Percentiles rank a stretch among this genome's conserved stretches.
phyloP scores from a whole-genome alignment of 2,329 filamentous ascomycete genomes.

The Didymella keratinophila region DNA sequence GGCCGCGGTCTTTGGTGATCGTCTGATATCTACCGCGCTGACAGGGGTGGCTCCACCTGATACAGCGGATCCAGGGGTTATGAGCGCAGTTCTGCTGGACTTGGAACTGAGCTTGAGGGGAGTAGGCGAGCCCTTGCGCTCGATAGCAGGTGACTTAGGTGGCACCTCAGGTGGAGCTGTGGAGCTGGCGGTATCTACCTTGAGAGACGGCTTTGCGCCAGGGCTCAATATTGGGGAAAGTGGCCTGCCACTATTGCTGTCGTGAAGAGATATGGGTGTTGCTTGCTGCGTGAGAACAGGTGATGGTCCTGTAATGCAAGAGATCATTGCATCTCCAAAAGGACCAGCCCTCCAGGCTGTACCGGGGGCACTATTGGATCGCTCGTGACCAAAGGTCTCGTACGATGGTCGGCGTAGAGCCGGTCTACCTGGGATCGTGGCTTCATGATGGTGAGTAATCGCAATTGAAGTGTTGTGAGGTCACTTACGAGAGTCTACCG shows the following conservation, averaged over 20 bases:
- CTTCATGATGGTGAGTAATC: slow-evolving; percentile 33
- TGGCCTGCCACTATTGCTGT: slow-evolving; percentile 27
- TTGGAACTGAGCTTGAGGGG: slow-evolving; percentile 44
- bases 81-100: slow-evolving; percentile 43
- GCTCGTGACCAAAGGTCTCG: slow-evolving; percentile 48
- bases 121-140: slow-evolving; percentile 46
- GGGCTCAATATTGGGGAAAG: slow-evolving; percentile 48
- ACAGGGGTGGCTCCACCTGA: slow-evolving; percentile 37
- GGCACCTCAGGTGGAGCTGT: slow-evolving; percentile 48
- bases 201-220: slow-evolving; percentile 40
- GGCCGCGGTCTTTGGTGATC: slow-evolving; percentile 42
- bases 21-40: slow-evolving; percentile 40
- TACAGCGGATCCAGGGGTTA: slow-evolving; percentile 39
- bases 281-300: slow-evolving; percentile 30
- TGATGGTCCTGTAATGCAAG: slow-evolving; percentile 50
- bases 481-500: slow-evolving; percentile 53
- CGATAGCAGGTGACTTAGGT: slow-evolving; percentile 47
- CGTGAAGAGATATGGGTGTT: slow-evolving; percentile 24
- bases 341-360: slow-evolving; percentile 50
- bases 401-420: slow-evolving; percentile 48
- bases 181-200: slow-evolving; percentile 40
- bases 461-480: background rate
- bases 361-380: slow-evolving; percentile 51
- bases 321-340: slow-evolving; percentile 52
- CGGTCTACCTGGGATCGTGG: slow-evolving; percentile 53